Percentiles rank a stretch among this genome's conserved stretches.
Evolutionary conservation across 108 stramenopile species (phyloP).

Genomic region (Schizochytrium sp.): DNA sequence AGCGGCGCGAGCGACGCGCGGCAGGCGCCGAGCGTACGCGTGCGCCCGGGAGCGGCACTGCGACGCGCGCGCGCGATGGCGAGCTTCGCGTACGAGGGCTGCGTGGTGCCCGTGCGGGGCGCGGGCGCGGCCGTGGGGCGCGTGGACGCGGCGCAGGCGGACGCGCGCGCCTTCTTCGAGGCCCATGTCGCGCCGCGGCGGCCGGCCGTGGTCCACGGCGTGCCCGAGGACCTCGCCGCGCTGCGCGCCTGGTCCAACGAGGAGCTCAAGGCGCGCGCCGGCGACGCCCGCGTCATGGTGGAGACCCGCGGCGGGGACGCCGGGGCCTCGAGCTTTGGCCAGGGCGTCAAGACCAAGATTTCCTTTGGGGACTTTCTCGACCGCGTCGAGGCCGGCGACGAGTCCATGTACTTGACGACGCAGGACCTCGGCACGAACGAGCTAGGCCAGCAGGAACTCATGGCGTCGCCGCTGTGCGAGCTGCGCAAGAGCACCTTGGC

Average conservation of each 20-base stretch:
- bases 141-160: background rate
- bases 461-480: background rate
- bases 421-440: background rate
- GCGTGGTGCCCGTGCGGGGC: background rate
- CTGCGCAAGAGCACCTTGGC: background rate
- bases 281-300: background rate
- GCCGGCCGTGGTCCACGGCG: background rate
- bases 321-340: background rate
- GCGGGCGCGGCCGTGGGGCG: background rate
- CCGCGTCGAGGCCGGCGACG: background rate
- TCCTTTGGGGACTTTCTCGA: background rate
- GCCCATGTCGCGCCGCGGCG: background rate
- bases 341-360: background rate
- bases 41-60: no score
- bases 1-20: no score
- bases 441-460: constrained; percentile 8
- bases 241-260: background rate
- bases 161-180: background rate
- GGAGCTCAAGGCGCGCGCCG: background rate
- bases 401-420: constrained; percentile 23
- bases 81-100: background rate
- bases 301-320: background rate
- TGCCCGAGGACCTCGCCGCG: background rate
- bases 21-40: no score
- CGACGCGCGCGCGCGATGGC: no score